Evolutionary conservation across 352 stramenopile species (phyloP), one percentile per base, ranked within the genome.

Genomic region (Pythium rhizo-oryzae): DNA sequence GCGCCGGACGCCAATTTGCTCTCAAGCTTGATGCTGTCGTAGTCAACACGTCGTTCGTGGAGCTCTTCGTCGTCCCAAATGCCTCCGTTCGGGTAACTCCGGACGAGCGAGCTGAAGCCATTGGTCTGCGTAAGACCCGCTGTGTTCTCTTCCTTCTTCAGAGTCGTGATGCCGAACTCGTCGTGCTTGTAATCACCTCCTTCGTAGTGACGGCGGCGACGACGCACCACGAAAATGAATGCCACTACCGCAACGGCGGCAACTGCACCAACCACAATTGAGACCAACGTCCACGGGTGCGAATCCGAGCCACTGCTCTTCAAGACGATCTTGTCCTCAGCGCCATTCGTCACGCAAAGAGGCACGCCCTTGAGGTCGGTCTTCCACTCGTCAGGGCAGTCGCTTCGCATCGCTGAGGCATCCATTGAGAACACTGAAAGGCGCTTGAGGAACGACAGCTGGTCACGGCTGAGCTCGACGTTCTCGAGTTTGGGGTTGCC

Each of bases 31-130:
- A 90, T 75, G 60, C 78, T 85, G 56, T 90, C 80, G 65, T 82
- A 90, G 55, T 90, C 82, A 30, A 90, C 76, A 16, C 82, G 80
- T 62, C 79, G 84, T 25, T 79, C 85, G 33, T 87, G 74, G 30
- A 90, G 80, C 49, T 88, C 80, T 58, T 76, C 74, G 54, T 90
- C 82, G 56, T 90, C 78, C n/a, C 79, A 90, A 43, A 72, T 72
- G 8, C 65, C 63, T 28, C 25, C 46, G 63, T 65, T 58, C 8
- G 54, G 46, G 46, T 70, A 15, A 41, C 44, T 65, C 1, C 63
- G 63, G n/a, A 51, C 39, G 8, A 58, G 43, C n/a, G 53, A 52
- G 55, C 55, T 39, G 39, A 30, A 50, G n/a, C 60, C 60, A 5
- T 37, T 33, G 4, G 33, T 64, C 11, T 41, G 24, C 44, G 54